Base-by-base conservation (phyloP, 345 rosid species). In the Nephelium lappaceum region DNA sequence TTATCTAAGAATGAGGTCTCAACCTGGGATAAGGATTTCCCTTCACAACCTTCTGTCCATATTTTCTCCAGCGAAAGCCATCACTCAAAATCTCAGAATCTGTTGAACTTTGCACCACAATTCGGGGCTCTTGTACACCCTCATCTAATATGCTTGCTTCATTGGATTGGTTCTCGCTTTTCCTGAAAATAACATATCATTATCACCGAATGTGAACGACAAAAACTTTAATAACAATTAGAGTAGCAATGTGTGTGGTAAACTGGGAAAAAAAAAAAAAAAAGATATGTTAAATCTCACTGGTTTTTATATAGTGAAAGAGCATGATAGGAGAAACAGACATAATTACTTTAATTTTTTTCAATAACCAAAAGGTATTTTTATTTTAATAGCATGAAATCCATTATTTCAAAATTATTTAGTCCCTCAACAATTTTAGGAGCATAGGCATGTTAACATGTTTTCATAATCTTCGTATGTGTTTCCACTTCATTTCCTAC, bases 1-100 rank as follows among this genome's bases (percentile, higher is more conserved):
- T 55, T 18, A 72, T 38, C 9, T 27, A 75, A 71, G 27, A 2
- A 53, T 43, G 15, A 63, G 65, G 55, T 68, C 62, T 78, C 47
- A 51, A 93, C 97, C 97, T 93, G 25, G 99, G 99, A 88, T 90
- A 89, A n/a, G 93, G 88, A 77, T 93, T 97, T 80, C 98, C 98
- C 85, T 92, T 95, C 67, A 97, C 99, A 71, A 89, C 93, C 81
- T 97, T 97, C 83, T 94, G 98, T 75, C 99, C 99, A 15, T 97
- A 97, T 76, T 97, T 97, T 81, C 99, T 91, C 99, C 99, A 97
- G 67, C 94, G 93, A 83, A 97, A 97, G 43, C 99, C 98, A 74
- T 97, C 99, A 14, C 93, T 93, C 38, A 87, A 75, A 53, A 88
- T 86, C 76, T 94, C 98, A n/a, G 93, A 74, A 77, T 93, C 98